Conservation (phyloP, 768 basidiomycete genomes). For the Mycena capillaripes region DNA sequence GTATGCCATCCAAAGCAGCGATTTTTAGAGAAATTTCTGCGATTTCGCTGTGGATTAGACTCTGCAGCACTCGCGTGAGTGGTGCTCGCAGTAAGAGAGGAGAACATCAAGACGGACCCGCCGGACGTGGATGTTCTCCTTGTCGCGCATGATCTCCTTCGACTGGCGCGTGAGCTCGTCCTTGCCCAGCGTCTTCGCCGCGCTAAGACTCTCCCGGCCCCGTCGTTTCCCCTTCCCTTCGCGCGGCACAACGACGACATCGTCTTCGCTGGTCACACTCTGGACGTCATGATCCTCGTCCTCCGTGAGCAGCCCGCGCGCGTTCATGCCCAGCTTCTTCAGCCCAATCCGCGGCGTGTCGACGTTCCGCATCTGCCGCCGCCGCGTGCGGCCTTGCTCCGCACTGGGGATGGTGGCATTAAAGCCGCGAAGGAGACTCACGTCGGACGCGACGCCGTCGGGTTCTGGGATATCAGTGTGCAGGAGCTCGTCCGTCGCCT, state of each 20-base stretch:
- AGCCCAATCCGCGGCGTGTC: slow-evolving; percentile 83
- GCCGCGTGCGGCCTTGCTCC: slow-evolving; percentile 79
- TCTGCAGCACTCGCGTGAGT: slow-evolving; percentile 59
- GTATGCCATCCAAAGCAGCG: slow-evolving; percentile 83
- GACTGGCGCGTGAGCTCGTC: slow-evolving; percentile 90
- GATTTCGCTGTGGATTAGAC: slow-evolving; percentile 89
- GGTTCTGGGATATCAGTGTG: slow-evolving; percentile 80
- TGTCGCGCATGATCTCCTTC: slow-evolving; percentile 90
- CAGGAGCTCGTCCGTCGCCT: slow-evolving; percentile 85
- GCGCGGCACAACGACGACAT: slow-evolving; percentile 73
- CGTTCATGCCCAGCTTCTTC: slow-evolving; percentile 83
- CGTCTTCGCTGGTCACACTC: slow-evolving; percentile 82
- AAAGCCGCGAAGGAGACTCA: slow-evolving; percentile 91
- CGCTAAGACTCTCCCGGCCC: slow-evolving; percentile 76
- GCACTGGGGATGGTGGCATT: slow-evolving; percentile 95
- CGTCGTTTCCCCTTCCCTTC: slow-evolving; percentile 61
- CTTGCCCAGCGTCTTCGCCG: slow-evolving; percentile 79
- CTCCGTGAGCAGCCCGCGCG: slow-evolving; percentile 79
- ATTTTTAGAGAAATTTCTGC: slow-evolving; percentile 93
- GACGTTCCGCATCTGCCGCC: slow-evolving; percentile 85
- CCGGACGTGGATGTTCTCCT: slow-evolving; percentile 92
- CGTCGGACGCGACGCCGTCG: slow-evolving; percentile 76
- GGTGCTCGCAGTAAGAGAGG: slow-evolving; percentile 25
- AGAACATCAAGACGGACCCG: slow-evolving; percentile 66
- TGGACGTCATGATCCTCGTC: slow-evolving; percentile 69